Base-by-base conservation (phyloP, 495 filamentous ascomycete species). In the Xylaria scruposa region DNA sequence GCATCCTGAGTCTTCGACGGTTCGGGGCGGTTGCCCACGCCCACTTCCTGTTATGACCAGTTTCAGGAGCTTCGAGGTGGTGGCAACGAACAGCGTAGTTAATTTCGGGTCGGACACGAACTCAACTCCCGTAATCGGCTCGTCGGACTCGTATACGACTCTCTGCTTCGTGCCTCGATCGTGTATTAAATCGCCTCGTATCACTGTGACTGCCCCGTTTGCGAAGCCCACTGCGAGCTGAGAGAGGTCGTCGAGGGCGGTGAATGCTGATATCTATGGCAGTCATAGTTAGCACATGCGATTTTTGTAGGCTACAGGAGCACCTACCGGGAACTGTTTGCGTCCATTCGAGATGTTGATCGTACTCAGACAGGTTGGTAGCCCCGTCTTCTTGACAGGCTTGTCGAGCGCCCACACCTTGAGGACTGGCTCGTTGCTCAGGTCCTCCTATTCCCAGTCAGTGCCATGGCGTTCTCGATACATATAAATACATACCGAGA, bases 331-430 rank as follows among this genome's bases (percentile, higher is more conserved):
- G 81, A 98, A 98, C 68, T 93, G 92, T 78, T 95, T 94, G 75
- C 94, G 89, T 19, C 93, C 94, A 85, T 98, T 99, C 74, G 95
- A 92, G 67, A 99, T 90, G 24, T 86, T 90, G 33, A 97, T 81
- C 0, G 91, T 95, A 62, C 92, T 97, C 74, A 95, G 86, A 77
- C 97, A 98, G 19, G 90, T 91, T 17, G 96, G 96, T 31, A 89
- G 83, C 2, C 94, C 94, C 13, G 91, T 97, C 86, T 97, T 98
- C 87, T 94, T 98, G 75, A 97, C 95, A 5, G 91, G 87, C 81
- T 94, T 97, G 79, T 99, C 95, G 72, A 99, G 84, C 36, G 93
- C 95, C 96, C 96, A 99, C 26, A 98, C 95, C 78, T 97, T 98
- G 61, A 99, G 80, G 7, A 94, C 85, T 0, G 96, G 95, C 72